phyloP scores from a whole-genome alignment of 2,329 filamentous ascomycete species.

The Penicillium freii region DNA sequence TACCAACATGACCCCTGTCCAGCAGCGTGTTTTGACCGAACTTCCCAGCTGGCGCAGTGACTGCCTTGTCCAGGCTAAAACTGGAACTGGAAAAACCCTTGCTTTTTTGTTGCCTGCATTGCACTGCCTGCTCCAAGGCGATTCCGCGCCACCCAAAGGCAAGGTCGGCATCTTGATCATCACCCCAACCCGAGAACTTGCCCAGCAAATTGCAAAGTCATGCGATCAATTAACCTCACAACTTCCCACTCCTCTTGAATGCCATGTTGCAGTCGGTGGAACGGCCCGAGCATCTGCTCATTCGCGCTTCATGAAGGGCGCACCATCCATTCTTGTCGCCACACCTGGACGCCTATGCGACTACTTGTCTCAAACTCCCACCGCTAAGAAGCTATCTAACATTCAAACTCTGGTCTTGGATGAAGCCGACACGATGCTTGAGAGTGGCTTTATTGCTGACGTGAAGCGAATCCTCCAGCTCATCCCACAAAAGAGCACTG shows the following conservation, averaged over 20 bases:
- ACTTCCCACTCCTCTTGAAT: constrained; percentile 40
- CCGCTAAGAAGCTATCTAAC: constrained; percentile 46
- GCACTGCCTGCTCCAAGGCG: constrained; percentile 44
- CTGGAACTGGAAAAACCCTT: constrained; percentile 52
- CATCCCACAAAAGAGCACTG: constrained; percentile 51
- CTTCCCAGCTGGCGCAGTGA: constrained; percentile 51
- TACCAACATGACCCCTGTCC: constrained; percentile 53
- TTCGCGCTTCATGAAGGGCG: constrained; percentile 29
- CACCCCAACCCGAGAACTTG: constrained; percentile 51
- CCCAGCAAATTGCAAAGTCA: constrained; percentile 51
- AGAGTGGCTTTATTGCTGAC: constrained; percentile 48
- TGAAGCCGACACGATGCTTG: constrained; percentile 36
- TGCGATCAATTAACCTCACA: constrained; percentile 45
- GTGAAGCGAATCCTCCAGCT: constrained; percentile 52
- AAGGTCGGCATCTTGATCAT: constrained; percentile 49
- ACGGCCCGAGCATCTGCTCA: constrained; percentile 31
- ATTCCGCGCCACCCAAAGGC: constrained; percentile 28
- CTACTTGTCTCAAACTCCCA: constrained; percentile 41
- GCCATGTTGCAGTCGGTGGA: constrained; percentile 47
- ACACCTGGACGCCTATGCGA: constrained; percentile 51
- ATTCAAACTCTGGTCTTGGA: constrained; percentile 53
- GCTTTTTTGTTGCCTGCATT: constrained; percentile 50
- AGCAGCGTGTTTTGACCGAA: constrained; percentile 53
- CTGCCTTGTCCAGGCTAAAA: constrained; percentile 55
- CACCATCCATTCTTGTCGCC: constrained; percentile 44